Conservation (phyloP, 148 eudicot genomes). For the Salicornia ramosissima region DNA sequence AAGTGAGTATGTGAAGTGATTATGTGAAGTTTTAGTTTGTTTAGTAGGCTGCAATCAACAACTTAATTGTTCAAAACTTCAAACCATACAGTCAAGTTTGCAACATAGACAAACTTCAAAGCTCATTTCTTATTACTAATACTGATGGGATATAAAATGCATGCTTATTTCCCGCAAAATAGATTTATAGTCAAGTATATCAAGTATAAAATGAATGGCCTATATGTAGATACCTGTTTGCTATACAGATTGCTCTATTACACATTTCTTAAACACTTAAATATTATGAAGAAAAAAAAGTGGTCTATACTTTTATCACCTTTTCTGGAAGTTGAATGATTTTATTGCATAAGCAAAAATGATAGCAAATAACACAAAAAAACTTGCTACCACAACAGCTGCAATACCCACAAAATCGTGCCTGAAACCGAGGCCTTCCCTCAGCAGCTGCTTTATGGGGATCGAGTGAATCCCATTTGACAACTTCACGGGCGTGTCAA, state of each 20-base stretch:
- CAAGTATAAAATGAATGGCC: constrained; percentile 24
- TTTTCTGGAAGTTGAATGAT: constrained; percentile 81
- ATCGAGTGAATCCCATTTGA: constrained; percentile 52
- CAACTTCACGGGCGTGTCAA: constrained; percentile 41
- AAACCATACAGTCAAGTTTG: too few species aligned
- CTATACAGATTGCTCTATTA: constrained; percentile 23
- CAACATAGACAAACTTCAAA: too few species aligned
- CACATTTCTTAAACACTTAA: background rate
- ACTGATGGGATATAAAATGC: background rate
- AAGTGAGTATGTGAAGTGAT: too few species aligned
- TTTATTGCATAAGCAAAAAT: constrained; percentile 88
- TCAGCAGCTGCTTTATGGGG: constrained; percentile 39
- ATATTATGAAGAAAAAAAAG: too few species aligned
- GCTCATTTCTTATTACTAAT: too few species aligned
- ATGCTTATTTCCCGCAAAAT: constrained; percentile 7
- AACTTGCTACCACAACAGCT: constrained; percentile 57
- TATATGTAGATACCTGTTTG: constrained; percentile 18
- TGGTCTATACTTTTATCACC: constrained; percentile 60
- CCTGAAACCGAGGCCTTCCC: constrained; percentile 64
- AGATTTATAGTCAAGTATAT: constrained; percentile 5
- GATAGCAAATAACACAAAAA: constrained; percentile 63
- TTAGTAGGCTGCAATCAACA: too few species aligned
- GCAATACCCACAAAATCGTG: constrained; percentile 65
- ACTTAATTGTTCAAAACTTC: too few species aligned
- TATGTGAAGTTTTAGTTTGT: too few species aligned